Base-by-base conservation (phyloP, 345 rosid genomes). In the Boechera divaricarpa region DNA sequence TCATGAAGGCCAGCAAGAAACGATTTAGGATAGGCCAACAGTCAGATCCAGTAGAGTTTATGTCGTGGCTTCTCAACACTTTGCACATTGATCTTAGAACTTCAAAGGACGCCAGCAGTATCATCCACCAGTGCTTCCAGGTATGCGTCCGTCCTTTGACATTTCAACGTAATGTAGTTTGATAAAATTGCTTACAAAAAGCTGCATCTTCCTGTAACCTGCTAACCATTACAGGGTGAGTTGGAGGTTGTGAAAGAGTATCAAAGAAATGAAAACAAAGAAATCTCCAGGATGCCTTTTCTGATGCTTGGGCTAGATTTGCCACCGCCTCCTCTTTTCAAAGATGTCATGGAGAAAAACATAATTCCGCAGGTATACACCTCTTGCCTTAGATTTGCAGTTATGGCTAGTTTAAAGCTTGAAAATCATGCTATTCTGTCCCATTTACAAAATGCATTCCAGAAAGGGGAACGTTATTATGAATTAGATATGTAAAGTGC, bases 341-440 rank as follows among this genome's bases (percentile, higher is more conserved):
- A 90, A 85, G 99, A 95, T 67, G 96, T 93, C 75, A 91, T 95
- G 99, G 99, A 95, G 85, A 95, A 95, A 82, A 95, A 93, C 80
- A 95, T 95, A 5, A 95, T 95, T 71, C 99, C 98, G 4, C 99
- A 95, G 96, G 99, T 91, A 84, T 6, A 16, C 18, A 69, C 70
- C 11, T 63, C 36, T 70, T 70, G 24, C 54, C 57, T 53, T 53
- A 8, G 39, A 69, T 16, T 24, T 69, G 26, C 36, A 33, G 13
- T 29, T 58, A 4, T 35, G 71, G 42, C 67, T 44, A 38, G 54
- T 28, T 6, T 24, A 18, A 57, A 63, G 16, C 76, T 48, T 77
- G 21, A 29, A 31, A 52, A 15, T 51, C 33, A 26, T 49, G 21
- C 28, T 31, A 57, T 70, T 63, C 32, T 69, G 63, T 15, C 10